Conservation (phyloP, 2,329 filamentous ascomycete genomes). For the Aspergillus costaricaensis region DNA sequence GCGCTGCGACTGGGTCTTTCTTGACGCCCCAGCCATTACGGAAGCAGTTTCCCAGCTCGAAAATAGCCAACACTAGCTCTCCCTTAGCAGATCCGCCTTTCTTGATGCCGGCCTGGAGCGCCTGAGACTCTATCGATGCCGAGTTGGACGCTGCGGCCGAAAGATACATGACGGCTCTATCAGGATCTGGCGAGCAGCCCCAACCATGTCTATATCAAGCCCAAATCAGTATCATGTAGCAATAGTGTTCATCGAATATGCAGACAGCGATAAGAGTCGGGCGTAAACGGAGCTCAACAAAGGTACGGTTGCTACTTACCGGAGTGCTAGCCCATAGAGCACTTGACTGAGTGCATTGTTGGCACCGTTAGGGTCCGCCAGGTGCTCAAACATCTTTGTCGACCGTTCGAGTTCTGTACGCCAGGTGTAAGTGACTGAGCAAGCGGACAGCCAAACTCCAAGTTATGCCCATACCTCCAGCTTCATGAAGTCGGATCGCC, state of each 20-base stretch:
- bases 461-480: slow-evolving; percentile 55
- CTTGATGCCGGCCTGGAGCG: slow-evolving; percentile 82
- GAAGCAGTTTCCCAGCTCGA: slow-evolving; percentile 77
- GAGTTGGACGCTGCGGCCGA: slow-evolving; percentile 88
- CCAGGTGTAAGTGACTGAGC: slow-evolving; percentile 8
- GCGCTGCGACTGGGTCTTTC: slow-evolving; percentile 81
- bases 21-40: slow-evolving; percentile 90
- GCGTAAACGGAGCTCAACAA: neutral
- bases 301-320: slow-evolving; percentile 55
- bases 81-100: slow-evolving; percentile 95
- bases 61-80: slow-evolving; percentile 93
- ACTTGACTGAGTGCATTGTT: slow-evolving; percentile 97
- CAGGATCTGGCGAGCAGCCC: slow-evolving; percentile 75
- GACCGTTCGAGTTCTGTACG: slow-evolving; percentile 67
- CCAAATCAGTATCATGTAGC: neutral
- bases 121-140: slow-evolving; percentile 80
- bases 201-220: slow-evolving; percentile 72
- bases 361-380: slow-evolving; percentile 79
- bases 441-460: neutral
- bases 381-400: slow-evolving; percentile 78
- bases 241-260: neutral
- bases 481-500: slow-evolving; percentile 91
- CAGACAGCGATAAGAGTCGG: neutral
- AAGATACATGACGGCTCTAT: slow-evolving; percentile 77
- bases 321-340: slow-evolving; percentile 85